Evolutionary conservation across 495 filamentous ascomycete species (phyloP), one percentile per base, ranked within the genome.

Genomic region (Penicillium silybi): DNA sequence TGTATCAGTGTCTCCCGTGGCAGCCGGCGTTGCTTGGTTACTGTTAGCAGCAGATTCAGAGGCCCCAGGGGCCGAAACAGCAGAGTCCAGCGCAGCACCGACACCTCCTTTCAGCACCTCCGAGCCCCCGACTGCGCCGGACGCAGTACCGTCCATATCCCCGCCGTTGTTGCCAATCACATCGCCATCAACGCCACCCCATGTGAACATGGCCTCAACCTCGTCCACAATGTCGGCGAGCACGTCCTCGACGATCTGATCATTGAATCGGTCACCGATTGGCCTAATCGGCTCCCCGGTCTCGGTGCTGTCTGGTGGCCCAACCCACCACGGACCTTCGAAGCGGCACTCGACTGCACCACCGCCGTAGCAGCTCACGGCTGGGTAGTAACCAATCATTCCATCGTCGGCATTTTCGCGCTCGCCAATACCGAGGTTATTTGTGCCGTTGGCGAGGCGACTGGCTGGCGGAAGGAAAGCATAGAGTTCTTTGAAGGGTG

Each of bases 241-340:
- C 7, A 97, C 79, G 63, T 97, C 95, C 70, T 99, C 95, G 3
- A 87, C 92, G 55, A 97, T 92, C 72, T 97, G 92, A 66, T 97
- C 93, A 59, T 88, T 80, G 68, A 90, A 97, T 10, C 93, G 79
- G 50, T 95, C 91, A 6, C 82, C 77, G 19, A 96, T 76, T 1
- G 88, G 72, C 27, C 77, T 73, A 2, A 89, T 56, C 16, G 65
- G 56, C 45, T 69, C 62, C 19, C 66, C 67, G 19, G 62, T 61
- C 47, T 70, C 70, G 3, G 60, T 61, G 13, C 50, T 39, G 15
- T 68, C 57, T 6, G 84, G 79, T 0, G 91, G 92, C 8, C 90
- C 89, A 65, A 75, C 87, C 90, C 92, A 96, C 74, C 95, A 96
- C 11, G 90, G 74, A 0, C 85, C 88, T 4, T 91, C 90, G 60